Evolutionary conservation across 768 basidiomycete species (phyloP).

Genomic region (Lentinula detonsa): DNA sequence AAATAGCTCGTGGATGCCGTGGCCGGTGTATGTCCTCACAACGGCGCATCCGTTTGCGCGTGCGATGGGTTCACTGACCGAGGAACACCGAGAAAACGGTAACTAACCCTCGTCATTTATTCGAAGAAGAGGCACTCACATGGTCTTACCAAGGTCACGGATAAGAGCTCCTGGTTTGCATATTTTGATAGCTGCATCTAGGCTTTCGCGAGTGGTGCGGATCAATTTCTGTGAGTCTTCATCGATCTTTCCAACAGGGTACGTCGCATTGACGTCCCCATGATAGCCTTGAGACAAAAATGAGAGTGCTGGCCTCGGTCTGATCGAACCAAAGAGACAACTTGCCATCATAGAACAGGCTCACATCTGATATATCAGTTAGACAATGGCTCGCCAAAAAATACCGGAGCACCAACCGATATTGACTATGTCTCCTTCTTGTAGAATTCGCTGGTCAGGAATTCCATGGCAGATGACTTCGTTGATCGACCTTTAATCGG

Average conservation of each 20-base stretch:
- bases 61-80: constrained; percentile 73
- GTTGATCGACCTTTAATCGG: constrained; percentile 68
- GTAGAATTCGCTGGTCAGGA: constrained; percentile 76
- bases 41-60: constrained; percentile 82
- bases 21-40: constrained; percentile 88
- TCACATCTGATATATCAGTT: constrained; percentile 49
- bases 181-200: constrained; percentile 85
- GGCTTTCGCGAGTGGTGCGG: constrained; percentile 69
- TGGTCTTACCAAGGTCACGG: constrained; percentile 81
- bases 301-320: constrained; percentile 7
- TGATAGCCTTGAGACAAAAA: constrained; percentile 60
- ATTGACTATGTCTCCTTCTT: constrained; percentile 95
- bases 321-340: not conserved
- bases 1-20: constrained; percentile 85
- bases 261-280: constrained; percentile 89
- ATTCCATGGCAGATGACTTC: constrained; percentile 98
- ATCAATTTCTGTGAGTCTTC: constrained; percentile 82
- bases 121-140: constrained; percentile 44
- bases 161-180: constrained; percentile 93
- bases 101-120: not conserved
- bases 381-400: constrained; percentile 11
- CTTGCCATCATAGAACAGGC: constrained; percentile 72
- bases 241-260: constrained; percentile 83
- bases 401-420: constrained; percentile 49
- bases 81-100: constrained; percentile 4